Conservation (phyloP, 2,329 filamentous ascomycete species). For the Dactylonectria macrodidyma region DNA sequence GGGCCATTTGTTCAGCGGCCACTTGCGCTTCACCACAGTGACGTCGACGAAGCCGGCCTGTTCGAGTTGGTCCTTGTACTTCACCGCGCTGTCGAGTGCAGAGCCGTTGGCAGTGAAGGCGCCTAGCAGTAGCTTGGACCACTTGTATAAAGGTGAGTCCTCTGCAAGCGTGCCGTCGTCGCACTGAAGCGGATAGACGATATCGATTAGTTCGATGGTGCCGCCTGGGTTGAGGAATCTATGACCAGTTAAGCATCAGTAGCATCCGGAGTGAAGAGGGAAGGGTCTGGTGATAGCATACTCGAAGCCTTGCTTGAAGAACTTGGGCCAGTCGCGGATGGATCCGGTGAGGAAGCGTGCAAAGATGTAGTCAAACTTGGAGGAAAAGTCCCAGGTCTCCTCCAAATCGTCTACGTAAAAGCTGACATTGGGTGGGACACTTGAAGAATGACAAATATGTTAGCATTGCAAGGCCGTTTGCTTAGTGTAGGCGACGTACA, state of each 20-base stretch:
- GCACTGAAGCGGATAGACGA: conserved; percentile 29
- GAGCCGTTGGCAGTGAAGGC: conserved; percentile 10
- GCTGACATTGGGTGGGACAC: conserved; percentile 29
- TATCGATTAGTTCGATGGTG: conserved; percentile 32
- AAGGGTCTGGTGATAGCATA: neutral
- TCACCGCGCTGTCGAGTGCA: conserved; percentile 14
- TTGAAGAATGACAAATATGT: neutral
- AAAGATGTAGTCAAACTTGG: conserved; percentile 35
- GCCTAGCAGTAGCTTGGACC: conserved; percentile 18
- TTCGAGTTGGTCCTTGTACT: conserved; percentile 32
- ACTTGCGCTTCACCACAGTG: conserved; percentile 19
- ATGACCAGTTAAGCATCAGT: neutral
- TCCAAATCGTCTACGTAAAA: conserved; percentile 36
- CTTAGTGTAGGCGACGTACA: conserved; percentile 7
- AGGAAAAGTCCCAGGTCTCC: conserved; percentile 26
- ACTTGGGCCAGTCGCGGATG: conserved; percentile 34
- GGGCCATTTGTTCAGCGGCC: conserved; percentile 29
- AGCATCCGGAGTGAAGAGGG: neutral
- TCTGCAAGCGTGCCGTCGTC: conserved; percentile 19
- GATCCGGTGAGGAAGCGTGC: conserved; percentile 34
- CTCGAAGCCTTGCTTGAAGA: conserved; percentile 30
- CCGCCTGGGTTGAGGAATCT: conserved; percentile 29
- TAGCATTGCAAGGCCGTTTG: rapidly evolving
- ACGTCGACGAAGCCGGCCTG: conserved; percentile 25
- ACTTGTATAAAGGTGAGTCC: conserved; percentile 20